Evolutionary conservation across 805 yeast genomes (phyloP).

Genomic region (Kodamaea laetipori): DNA sequence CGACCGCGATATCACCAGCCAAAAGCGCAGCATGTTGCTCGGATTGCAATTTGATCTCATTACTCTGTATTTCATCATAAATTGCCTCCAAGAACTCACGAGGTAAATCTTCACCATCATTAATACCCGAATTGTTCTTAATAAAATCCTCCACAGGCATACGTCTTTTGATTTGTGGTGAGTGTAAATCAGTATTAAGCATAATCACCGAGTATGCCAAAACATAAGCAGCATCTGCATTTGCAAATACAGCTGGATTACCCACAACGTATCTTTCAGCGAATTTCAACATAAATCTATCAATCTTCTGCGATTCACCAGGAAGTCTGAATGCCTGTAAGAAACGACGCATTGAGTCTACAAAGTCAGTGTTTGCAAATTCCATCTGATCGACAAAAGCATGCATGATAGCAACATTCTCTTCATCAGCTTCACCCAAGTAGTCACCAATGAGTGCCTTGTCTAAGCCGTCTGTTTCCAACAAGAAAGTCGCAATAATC

Average conservation of each 20-base stretch:
- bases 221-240: conserved; percentile 92
- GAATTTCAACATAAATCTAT: conserved; percentile 93
- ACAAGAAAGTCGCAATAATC: conserved; percentile 73
- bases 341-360: conserved; percentile 81
- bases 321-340: conserved; percentile 91
- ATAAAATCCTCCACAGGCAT: conserved; percentile 90
- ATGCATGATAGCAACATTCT: conserved; percentile 83
- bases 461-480: conserved; percentile 74
- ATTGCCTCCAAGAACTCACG: conserved; percentile 67
- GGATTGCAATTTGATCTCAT: conserved; percentile 88
- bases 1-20: conserved; percentile 53
- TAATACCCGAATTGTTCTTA: conserved; percentile 86
- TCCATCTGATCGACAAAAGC: conserved; percentile 89
- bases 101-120: conserved; percentile 85
- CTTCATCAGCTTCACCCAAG: conserved; percentile 84
- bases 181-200: conserved; percentile 94
- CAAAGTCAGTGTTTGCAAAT: conserved; percentile 66
- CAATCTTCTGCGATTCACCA: conserved; percentile 98
- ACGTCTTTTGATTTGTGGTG: conserved; percentile 77
- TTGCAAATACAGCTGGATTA: conserved; percentile 83
- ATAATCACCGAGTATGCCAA: conserved; percentile 88
- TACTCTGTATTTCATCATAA: conserved; percentile 72
- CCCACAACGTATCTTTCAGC: conserved; percentile 90
- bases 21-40: conserved; percentile 92
- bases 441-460: conserved; percentile 86